Base-by-base conservation (phyloP, 2,329 filamentous ascomycete species). In the Stagonosporopsis cucurbitacearum region DNA sequence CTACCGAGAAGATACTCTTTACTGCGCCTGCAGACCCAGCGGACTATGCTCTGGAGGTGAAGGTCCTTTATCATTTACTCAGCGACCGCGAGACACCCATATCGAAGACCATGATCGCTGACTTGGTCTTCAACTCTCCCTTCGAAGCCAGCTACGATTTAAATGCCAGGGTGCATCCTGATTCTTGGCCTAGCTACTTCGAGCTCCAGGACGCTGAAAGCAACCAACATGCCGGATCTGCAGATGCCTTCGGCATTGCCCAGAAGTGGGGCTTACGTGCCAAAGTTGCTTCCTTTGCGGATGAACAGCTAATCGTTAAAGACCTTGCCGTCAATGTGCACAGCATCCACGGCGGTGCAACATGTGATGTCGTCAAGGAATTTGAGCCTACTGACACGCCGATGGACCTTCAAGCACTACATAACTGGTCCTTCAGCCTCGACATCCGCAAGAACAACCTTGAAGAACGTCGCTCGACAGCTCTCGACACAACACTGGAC, bases 111-210 rank as follows among this genome's bases (percentile, higher is more conserved):
- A 78, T 89, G 20, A 82, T 86, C 1, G 82, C 90, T 35, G 87
- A 88, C 49, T 75, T 98, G 5, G 84, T 86, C 33, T 84, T 97
- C 51, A 86, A 91, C 50, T 88, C 87, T 45, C 92, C 94, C 0
- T 98, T 99, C 66, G 92, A 96, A 76, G 91, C 92, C 15, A 95
- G 90, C 68, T 97, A 96, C 73, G 91, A 96, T 59, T 86, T 98
- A 59, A 82, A 88, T 12, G 92, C 95, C 11, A 85, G 89, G 9
- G 80, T 96, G 3, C 89, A 97, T 73, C 75, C 83, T 0, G 88
- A 89, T 44, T 81, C 86, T 2, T 99, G 95, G 94, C 93, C 95
- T 1, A 92, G 88, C 71, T 87, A 96, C 66, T 99, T 98, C 74
- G 82, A 87, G 48, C 79, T 84, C 17, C 82, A 86, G 35, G 70